phyloP scores from a whole-genome alignment of 169 alveolate genomes.

The Cryptosporidium viatorum region DNA sequence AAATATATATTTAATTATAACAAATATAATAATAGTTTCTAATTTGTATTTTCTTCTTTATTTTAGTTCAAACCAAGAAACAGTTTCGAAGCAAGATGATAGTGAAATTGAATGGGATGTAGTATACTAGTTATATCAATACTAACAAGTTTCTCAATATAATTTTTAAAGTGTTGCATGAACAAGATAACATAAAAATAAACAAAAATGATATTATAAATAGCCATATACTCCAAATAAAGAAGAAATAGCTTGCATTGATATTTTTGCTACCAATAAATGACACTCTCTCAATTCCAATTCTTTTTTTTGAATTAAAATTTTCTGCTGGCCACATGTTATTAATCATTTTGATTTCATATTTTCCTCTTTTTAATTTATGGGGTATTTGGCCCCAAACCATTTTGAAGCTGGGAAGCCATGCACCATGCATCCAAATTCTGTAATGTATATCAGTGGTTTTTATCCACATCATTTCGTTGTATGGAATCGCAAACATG shows the following conservation, averaged over 20 bases:
- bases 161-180: not conserved
- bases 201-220: not conserved
- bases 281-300: conserved; percentile 67
- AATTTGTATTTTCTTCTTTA: not conserved
- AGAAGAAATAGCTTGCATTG: conserved; percentile 41
- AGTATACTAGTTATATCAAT: conserved; percentile 4
- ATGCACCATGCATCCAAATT: conserved; percentile 75
- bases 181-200: not conserved
- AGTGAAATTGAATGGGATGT: conserved; percentile 64
- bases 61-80: conserved; percentile 4
- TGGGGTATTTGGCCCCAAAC: conserved; percentile 69
- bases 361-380: conserved; percentile 6
- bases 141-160: not conserved
- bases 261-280: conserved; percentile 63
- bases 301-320: conserved; percentile 44
- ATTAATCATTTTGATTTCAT: conserved; percentile 38
- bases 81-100: not conserved
- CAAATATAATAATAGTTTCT: not conserved
- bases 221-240: conserved; percentile 49
- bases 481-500: conserved; percentile 67
- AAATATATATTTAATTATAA: conserved; percentile 1
- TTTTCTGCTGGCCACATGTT: conserved; percentile 74
- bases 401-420: conserved; percentile 74
- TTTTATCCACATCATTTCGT: conserved; percentile 62
- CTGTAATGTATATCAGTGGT: conserved; percentile 71